Evolutionary conservation across 495 filamentous ascomycete species (phyloP), one percentile per base, ranked within the genome.

Genomic region (Pseudevernia furfuracea): DNA sequence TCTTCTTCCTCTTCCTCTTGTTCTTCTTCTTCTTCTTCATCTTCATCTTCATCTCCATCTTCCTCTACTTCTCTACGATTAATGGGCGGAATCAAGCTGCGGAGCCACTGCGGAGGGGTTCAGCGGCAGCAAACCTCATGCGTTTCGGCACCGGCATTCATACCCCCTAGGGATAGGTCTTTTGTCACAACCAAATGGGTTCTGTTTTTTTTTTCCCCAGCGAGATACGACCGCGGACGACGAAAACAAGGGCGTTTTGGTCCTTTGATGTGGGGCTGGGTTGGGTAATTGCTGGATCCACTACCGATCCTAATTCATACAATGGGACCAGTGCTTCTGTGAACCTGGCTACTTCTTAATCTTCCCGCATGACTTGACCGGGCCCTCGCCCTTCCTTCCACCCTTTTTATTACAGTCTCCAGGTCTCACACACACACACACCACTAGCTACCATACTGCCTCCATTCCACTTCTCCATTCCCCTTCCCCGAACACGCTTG

Each of bases 81-180:
- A 30, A 36, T 34, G 28, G 52, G 52, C 5, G 52, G 30, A 34
- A 34, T 21, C 52, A 34, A 34, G 30, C 30, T 34, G 30, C 52
- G 19, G 30, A n/a, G 52, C 21, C 52, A 23, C 36, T 0, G 30
- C 30, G 17, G 28, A 34, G 52, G 30, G 17, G 14, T 1, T 5
- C 12, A 8, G 23, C 49, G 49, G 25, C 49, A 32, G 49, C 49
- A 53, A 19, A 7, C 5, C 15, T 53, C 28, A 21, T 9, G 52
- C 52, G n/a, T 55, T 55, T 55, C 52, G 52, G 52, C 52, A 55
- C 15, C 28, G 52, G 21, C 30, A 55, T 21, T 55, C 52, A 55
- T 34, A 55, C 30, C 52, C 52, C 52, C 28, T 34, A 34, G 52
- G 52, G 10, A 3, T 21, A 21, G 52, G 52, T 34, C 52, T 34